A percentile compares a stretch with the other conserved stretches of the same genome.
phyloP scores from a whole-genome alignment of 139 green algal species.

The Tetraselmis chui region DNA sequence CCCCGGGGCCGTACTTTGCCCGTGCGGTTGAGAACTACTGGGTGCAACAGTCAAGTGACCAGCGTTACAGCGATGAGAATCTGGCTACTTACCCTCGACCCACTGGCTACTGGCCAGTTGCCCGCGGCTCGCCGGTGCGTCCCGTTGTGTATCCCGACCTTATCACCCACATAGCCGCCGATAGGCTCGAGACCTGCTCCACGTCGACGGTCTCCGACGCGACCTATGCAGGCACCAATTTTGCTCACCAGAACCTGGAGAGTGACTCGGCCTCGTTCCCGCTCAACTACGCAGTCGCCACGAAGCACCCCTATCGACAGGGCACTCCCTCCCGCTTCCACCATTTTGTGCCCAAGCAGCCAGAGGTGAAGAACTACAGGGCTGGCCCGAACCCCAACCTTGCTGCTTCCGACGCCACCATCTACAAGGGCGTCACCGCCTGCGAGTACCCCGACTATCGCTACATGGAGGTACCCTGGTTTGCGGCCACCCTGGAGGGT shows the following conservation, averaged over 20 bases:
- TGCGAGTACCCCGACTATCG: background rate
- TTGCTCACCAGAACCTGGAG: background rate
- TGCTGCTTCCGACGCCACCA: background rate
- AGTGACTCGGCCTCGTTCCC: background rate
- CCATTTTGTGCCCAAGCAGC: background rate
- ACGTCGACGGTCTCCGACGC: background rate
- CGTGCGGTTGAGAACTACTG: background rate
- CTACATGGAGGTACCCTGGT: slow-evolving; percentile 15
- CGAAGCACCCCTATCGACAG: background rate
- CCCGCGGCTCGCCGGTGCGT: background rate
- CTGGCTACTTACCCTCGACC: background rate
- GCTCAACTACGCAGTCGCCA: background rate
- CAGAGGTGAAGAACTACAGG: background rate
- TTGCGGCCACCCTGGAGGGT: slow-evolving; percentile 6
- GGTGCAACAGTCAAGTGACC: background rate
- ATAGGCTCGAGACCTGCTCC: background rate
- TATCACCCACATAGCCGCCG: background rate
- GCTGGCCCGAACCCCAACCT: background rate
- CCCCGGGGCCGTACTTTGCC: background rate
- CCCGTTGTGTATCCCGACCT: background rate
- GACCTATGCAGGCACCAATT: background rate
- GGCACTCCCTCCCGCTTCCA: background rate
- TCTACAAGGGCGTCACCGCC: slow-evolving; percentile 10
- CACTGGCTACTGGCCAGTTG: background rate
- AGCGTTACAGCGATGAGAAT: background rate